Conservation (phyloP, 1,139 yeast genomes). For the Candida pseudocylindracea region DNA sequence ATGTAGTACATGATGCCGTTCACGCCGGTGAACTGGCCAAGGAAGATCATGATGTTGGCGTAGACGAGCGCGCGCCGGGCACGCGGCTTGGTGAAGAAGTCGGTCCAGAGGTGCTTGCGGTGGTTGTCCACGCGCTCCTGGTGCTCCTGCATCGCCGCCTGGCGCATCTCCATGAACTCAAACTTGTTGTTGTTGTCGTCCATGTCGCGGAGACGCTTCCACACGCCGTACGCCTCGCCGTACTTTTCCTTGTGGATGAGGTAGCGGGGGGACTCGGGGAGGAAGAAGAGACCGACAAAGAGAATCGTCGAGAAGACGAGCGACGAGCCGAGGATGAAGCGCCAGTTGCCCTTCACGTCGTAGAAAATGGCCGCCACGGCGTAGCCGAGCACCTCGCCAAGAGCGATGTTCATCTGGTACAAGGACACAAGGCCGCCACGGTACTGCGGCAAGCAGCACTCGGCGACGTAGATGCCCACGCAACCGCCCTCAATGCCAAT, state of each 20-base stretch:
- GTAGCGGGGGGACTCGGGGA: slow-evolving; percentile 30
- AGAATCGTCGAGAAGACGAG: slow-evolving; percentile 29
- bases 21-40: slow-evolving; percentile 35
- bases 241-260: slow-evolving; percentile 23
- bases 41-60: slow-evolving; percentile 28
- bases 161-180: slow-evolving; percentile 26
- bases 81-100: slow-evolving; percentile 27
- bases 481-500: slow-evolving; percentile 42
- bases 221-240: slow-evolving; percentile 31
- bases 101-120: slow-evolving; percentile 15
- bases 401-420: slow-evolving; percentile 33
- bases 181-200: slow-evolving; percentile 14
- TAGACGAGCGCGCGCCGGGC: slow-evolving; percentile 34
- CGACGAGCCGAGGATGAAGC: slow-evolving; percentile 37
- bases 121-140: slow-evolving; percentile 9
- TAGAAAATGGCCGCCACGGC: slow-evolving; percentile 34
- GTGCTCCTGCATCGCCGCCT: slow-evolving; percentile 10
- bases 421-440: slow-evolving; percentile 36
- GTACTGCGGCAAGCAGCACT: slow-evolving; percentile 30
- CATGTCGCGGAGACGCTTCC: slow-evolving; percentile 28
- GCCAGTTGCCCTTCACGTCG: slow-evolving; percentile 31
- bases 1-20: slow-evolving; percentile 34
- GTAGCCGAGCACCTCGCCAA: slow-evolving; percentile 35
- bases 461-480: slow-evolving; percentile 35
- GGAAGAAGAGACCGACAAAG: slow-evolving; percentile 20